phyloP scores from a whole-genome alignment of 306 rosid genomes.

The Gillenia trifoliata region DNA sequence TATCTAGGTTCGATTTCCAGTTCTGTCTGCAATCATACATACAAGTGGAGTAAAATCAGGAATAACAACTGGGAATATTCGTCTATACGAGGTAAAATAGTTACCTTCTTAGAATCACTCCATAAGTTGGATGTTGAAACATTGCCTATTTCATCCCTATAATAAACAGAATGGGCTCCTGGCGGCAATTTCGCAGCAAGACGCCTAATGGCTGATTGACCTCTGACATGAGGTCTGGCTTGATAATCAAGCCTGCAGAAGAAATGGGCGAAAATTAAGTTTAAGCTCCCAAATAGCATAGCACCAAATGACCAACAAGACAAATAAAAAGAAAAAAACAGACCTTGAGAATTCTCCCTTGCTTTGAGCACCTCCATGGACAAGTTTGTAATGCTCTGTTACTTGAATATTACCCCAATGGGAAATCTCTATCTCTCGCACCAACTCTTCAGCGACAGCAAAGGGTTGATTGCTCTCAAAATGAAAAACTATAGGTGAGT shows the following conservation, averaged over 20 bases:
- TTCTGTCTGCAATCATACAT: slow-evolving; percentile 51
- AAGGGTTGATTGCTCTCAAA: slow-evolving; percentile 84
- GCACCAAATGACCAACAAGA: slow-evolving; percentile 13
- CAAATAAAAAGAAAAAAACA: slow-evolving; percentile 13
- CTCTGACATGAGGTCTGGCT: slow-evolving; percentile 67
- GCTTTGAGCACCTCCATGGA: slow-evolving; percentile 85
- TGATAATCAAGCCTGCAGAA: slow-evolving; percentile 88
- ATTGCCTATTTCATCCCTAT: slow-evolving; percentile 94
- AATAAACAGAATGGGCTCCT: slow-evolving; percentile 88
- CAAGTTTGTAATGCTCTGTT: slow-evolving; percentile 79
- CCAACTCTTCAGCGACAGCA: slow-evolving; percentile 82
- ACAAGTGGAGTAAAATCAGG: slow-evolving; percentile 19
- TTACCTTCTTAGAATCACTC: slow-evolving; percentile 89
- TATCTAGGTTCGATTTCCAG: slow-evolving; percentile 92
- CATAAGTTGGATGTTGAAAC: slow-evolving; percentile 93
- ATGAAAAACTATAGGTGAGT: slow-evolving; percentile 68
- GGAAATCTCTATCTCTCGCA: slow-evolving; percentile 86
- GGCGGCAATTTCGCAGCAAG: slow-evolving; percentile 92
- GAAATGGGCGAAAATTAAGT: slow-evolving; percentile 27
- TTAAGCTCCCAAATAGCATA: slow-evolving; percentile 11
- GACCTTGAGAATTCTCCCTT: slow-evolving; percentile 97
- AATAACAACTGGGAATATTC: neutral
- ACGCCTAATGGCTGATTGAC: slow-evolving; percentile 73
- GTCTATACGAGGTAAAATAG: neutral
- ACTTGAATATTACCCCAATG: slow-evolving; percentile 98